A percentile compares a stretch with the other conserved stretches of the same genome.
phyloP scores from a whole-genome alignment of 2,329 filamentous ascomycete genomes.

The Beauveria sp. region DNA sequence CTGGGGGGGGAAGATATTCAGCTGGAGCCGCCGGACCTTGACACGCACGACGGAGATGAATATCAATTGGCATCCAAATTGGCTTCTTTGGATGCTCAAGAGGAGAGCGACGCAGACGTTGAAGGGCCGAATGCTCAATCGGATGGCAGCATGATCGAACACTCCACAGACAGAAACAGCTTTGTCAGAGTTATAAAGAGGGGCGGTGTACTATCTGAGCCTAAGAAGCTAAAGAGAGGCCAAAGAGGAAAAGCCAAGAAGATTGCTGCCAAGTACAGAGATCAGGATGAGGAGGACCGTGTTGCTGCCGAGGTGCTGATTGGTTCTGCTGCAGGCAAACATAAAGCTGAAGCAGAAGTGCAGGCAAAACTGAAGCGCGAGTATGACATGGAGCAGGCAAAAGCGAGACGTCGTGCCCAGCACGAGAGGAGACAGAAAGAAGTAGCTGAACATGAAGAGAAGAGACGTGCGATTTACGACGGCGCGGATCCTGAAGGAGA shows the following conservation, averaged over 20 bases:
- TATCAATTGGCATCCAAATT: neutral
- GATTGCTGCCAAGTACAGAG: slow-evolving; percentile 78
- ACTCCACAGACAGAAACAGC: slow-evolving; percentile 9
- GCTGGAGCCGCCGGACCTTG: neutral
- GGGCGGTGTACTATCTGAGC: slow-evolving; percentile 26
- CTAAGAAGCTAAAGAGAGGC: slow-evolving; percentile 52
- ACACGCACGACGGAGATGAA: neutral
- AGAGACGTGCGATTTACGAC: slow-evolving; percentile 51
- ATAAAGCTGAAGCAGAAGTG: slow-evolving; percentile 61
- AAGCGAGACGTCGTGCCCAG: slow-evolving; percentile 69
- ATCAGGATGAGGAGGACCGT: slow-evolving; percentile 93
- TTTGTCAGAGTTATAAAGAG: neutral
- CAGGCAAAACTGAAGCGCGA: slow-evolving; percentile 61
- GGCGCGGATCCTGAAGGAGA: slow-evolving; percentile 53
- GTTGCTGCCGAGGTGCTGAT: slow-evolving; percentile 76
- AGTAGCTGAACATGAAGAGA: slow-evolving; percentile 69
- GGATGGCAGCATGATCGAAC: slow-evolving; percentile 14
- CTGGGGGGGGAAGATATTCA: neutral
- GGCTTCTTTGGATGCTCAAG: neutral
- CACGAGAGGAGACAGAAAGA: slow-evolving; percentile 70
- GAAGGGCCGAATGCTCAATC: slow-evolving; percentile 6
- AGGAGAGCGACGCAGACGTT: neutral
- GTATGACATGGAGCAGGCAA: slow-evolving; percentile 61
- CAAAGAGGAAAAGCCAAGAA: slow-evolving; percentile 82
- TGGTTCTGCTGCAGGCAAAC: slow-evolving; percentile 62